Evolutionary conservation across 2,329 filamentous ascomycete genomes (phyloP).

Genomic region (Botrytis tulipae): DNA sequence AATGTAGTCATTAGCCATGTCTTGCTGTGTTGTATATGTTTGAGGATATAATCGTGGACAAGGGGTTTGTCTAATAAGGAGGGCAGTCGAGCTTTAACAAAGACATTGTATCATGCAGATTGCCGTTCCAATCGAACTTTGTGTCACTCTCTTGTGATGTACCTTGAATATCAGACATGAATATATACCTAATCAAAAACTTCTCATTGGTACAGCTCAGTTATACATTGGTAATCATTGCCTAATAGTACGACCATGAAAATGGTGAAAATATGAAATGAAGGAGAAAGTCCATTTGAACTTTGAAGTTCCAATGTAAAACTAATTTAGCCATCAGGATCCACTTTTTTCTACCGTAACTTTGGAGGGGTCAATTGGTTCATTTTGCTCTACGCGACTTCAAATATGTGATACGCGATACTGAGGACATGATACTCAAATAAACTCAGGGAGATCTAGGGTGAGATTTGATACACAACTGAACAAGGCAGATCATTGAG

Average conservation of each 20-base stretch:
- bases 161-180: neutral
- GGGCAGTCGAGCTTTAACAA: slow-evolving; percentile 14
- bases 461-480: neutral
- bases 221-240: neutral
- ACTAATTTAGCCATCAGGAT: neutral
- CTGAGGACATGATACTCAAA: neutral
- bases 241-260: neutral
- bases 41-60: neutral
- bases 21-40: neutral
- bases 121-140: slow-evolving; percentile 13
- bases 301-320: neutral
- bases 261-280: neutral
- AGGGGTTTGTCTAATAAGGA: slow-evolving; percentile 4
- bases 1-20: neutral
- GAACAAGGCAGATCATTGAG: neutral
- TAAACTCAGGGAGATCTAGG: neutral
- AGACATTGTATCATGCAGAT: slow-evolving; percentile 24
- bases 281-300: neutral
- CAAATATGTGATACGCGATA: neutral
- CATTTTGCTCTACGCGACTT: neutral
- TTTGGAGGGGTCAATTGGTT: slow-evolving; percentile 3
- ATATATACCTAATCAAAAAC: neutral
- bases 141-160: slow-evolving; percentile 1
- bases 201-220: neutral
- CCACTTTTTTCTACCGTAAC: slow-evolving; percentile 8